These are phyloP conservation scores for Phanerodontia chrysosporium DNA, from an alignment of 768 basidiomycete species.

Conservation along the genomic window DNA sequence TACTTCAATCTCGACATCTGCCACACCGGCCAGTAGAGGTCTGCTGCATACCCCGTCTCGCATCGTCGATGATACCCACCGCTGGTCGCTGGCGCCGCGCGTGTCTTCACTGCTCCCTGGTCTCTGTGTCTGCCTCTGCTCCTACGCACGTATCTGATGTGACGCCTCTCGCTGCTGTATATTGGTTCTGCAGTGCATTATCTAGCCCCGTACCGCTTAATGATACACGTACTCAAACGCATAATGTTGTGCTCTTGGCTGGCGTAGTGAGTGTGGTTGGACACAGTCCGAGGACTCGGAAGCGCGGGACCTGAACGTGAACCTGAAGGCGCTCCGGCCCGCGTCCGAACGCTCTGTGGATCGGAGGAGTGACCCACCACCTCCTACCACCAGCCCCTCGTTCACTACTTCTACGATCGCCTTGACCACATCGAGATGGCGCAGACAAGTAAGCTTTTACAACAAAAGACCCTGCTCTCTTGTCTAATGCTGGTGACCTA, in stretches of 20 bases:
- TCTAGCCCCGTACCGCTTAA: not conserved
- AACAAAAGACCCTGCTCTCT: too few relatives aligned
- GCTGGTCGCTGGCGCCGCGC: conserved; percentile 1
- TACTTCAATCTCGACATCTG: conserved; percentile 60
- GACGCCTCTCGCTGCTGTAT: not conserved
- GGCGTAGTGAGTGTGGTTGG: too few relatives aligned
- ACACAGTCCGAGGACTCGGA: too few relatives aligned
- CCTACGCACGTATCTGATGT: not conserved
- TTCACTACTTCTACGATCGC: too few relatives aligned
- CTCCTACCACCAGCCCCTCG: too few relatives aligned
- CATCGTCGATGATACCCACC: not conserved
- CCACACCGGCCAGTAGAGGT: conserved; percentile 9
- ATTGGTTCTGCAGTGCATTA: not conserved
- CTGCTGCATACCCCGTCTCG: not conserved
- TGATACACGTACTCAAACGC: not conserved
- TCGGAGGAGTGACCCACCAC: too few relatives aligned
- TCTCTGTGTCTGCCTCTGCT: not conserved
- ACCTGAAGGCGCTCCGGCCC: too few relatives aligned
- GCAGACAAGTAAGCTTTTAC: too few relatives aligned
- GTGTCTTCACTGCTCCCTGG: not conserved
- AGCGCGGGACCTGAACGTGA: too few relatives aligned
- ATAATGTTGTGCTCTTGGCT: not conserved
- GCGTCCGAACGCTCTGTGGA: too few relatives aligned
- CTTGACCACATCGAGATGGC: too few relatives aligned
- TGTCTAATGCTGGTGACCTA: too few relatives aligned